Conservation (phyloP, 208 protist species). For the Leishmania mexicana region DNA sequence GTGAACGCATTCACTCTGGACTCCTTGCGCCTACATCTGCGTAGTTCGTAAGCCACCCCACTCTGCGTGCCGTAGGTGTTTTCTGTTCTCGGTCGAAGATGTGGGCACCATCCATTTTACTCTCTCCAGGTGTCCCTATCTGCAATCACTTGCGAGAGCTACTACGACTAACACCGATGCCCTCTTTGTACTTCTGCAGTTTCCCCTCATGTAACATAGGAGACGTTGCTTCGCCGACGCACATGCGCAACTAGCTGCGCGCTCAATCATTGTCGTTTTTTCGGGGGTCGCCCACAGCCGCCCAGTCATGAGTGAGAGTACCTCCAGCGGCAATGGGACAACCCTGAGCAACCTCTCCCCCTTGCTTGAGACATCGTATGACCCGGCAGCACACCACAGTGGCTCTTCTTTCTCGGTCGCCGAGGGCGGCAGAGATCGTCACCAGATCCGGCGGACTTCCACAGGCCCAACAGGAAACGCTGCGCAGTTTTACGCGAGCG, state of each 20-base stretch:
- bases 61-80: not conserved
- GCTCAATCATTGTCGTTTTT: not conserved
- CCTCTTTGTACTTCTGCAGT: not conserved
- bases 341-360: conserved; percentile 12
- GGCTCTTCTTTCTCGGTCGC: conserved; percentile 2
- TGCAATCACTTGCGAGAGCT: not conserved
- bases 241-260: not conserved
- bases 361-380: not conserved
- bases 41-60: not conserved
- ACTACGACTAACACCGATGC: not conserved
- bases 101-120: not conserved
- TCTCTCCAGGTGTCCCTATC: not conserved
- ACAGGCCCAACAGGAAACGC: not conserved
- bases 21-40: not conserved
- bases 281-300: not conserved
- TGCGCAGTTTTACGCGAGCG: conserved; percentile 10
- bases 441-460: not conserved
- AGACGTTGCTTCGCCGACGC: not conserved
- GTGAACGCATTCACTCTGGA: not conserved
- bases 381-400: not conserved
- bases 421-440: not conserved
- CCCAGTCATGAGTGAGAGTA: conserved; percentile 19
- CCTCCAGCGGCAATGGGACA: conserved; percentile 5
- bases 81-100: not conserved
- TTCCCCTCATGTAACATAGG: not conserved